Base-by-base conservation (phyloP, 345 rosid species). In the Dipteronia dyeriana region DNA sequence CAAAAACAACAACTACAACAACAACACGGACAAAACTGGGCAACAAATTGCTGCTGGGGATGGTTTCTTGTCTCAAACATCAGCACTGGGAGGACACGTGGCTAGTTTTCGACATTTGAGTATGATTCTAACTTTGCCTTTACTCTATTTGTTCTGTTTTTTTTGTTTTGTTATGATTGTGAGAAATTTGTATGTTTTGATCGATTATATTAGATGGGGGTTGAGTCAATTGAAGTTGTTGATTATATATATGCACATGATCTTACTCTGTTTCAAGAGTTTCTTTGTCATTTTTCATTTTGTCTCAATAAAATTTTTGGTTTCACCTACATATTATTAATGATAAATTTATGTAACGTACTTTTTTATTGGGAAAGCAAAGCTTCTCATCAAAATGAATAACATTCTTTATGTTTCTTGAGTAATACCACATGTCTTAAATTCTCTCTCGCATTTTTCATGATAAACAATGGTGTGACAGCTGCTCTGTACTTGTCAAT, bases 21-120 rank as follows among this genome's bases (percentile, higher is more conserved):
- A 64, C 16, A 72, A 63, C 45, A 63, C 45, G n/a, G 79, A 45
- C 53, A 79, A 45, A 54, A 39, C 12, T 19, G 82, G 77, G 53
- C 71, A 60, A 43, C 67, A 53, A 39, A 51, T n/a, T 49, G 81
- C 31, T 73, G 80, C 41, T 73, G 80, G 74, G 41, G 66, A 26
- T n/a, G 74, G 43, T 53, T 62, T 77, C 62, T 73, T 64, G 79
- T 43, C 74, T 70, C 84, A 80, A 38, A 43, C 59, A 7, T 47
- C 73, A 38, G 34, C 66, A 7, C 3, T 70, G 80, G 81, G 60
- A 29, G 81, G 60, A 29, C 71, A n/a, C 9, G 43, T 41, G 56
- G 71, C 66, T 13, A 78, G 79, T 67, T 76, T 72, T 23, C 66
- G 54, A 75, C 77, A 81, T 70, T 75, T 56, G 76, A 71, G 88